Evolutionary conservation across 2,329 filamentous ascomycete genomes (phyloP).

Genomic region (Fusarium denticulatum): DNA sequence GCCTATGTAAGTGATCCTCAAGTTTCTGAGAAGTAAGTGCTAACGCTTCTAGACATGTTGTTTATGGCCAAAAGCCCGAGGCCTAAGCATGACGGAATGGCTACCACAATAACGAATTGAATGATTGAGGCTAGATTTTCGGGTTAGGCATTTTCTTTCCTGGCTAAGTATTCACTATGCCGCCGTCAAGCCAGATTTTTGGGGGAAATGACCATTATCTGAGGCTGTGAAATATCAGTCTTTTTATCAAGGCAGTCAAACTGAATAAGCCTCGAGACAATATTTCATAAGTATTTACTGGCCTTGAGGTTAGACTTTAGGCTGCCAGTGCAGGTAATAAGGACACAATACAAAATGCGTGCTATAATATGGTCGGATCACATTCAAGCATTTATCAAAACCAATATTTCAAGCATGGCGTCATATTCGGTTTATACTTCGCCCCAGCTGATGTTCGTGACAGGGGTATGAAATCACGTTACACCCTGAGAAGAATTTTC

Average conservation of each 20-base stretch:
- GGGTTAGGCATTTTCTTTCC: too few species aligned
- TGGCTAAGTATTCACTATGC: neutral
- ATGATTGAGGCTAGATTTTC: too few species aligned
- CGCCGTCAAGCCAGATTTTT: neutral
- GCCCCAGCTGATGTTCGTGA: too few species aligned
- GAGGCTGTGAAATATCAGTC: neutral
- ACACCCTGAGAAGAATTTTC: neutral
- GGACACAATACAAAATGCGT: too few species aligned
- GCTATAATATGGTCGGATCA: too few species aligned
- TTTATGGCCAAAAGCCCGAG: conserved; percentile 41
- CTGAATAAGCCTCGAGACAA: too few species aligned
- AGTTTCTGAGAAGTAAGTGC: rapidly evolving
- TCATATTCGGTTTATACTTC: neutral
- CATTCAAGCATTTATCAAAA: neutral
- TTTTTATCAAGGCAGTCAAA: too few species aligned
- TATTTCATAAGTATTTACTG: too few species aligned
- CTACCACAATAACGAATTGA: neutral
- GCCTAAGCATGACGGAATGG: neutral
- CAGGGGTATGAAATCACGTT: neutral
- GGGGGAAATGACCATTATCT: neutral
- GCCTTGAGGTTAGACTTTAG: too few species aligned
- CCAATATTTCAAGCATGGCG: too few species aligned
- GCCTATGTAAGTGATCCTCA: conserved; percentile 47
- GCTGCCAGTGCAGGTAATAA: too few species aligned
- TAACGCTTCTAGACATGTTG: conserved; percentile 26